Base-by-base conservation (phyloP, 441 rosid genomes). In the Jatropha podagrica region DNA sequence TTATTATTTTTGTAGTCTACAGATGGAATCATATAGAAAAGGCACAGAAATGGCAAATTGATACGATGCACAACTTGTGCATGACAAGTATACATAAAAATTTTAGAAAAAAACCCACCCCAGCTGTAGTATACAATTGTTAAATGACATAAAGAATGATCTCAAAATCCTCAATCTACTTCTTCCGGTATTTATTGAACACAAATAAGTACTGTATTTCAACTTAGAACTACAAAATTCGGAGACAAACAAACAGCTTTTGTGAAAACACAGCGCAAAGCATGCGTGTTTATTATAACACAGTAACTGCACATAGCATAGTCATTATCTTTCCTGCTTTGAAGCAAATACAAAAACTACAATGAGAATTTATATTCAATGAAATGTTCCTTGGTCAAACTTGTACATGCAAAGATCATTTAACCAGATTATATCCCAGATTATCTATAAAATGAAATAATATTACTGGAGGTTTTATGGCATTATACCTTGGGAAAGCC, bases 401-500 rank as follows among this genome's bases (percentile, higher is more conserved):
- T 61, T 41, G 9, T 42, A 71, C 2, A 59, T 23, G 27, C 11
- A 40, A 65, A 65, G 38, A 74, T 11, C n/a, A 40, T 65, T 11
- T 51, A 23, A 69, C 18, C 26, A 12, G 12, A 58, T 44, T 20
- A n/a, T 10, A 15, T 17, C 17, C 68, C 26, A 23, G 7, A 17
- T 23, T 1, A 66, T 41, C 7, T 15, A 69, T 27, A 65, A 26
- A 14, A 79, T 18, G 49, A 56, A 68, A 67, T 68, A 20, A 54
- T 5, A 74, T 26, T 65, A 60, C 3, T 71, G 66, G 66, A 61
- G 51, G 27, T 54, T n/a, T 77, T 68, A 69, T 60, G 80, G 83
- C 74, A 59, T 37, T 87, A 73, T 71, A 93, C 99, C 97, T 91
- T 74, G 96, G 97, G 38, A 82, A 54, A 51, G 84, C 89, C 27